Base-by-base conservation (phyloP, 305 asterid genomes). In the Fraxinus sp. region DNA sequence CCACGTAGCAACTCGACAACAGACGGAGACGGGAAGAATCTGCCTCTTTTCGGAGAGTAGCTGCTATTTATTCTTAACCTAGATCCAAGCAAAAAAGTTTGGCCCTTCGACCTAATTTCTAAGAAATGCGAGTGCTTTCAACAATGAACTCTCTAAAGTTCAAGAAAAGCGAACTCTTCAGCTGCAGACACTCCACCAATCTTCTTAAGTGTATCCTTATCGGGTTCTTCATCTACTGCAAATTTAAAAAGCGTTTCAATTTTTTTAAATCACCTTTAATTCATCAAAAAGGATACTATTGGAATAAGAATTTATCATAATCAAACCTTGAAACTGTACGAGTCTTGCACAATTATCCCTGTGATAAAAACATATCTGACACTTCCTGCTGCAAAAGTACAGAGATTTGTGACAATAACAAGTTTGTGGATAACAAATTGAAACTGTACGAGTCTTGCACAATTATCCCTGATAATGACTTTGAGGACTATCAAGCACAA, bases 211-310 rank as follows among this genome's bases (percentile, higher is more conserved):
- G 98, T 87, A 20, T 90, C 93, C 90, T 92, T 92, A 22, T 86
- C 85, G 0, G 97, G 98, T 78, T 89, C 93, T 81, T 95, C 97
- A 24, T 95, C 98, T 6, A 95, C 98, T 35, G 97, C 98, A 32
- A 95, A 28, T 28, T 28, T 28, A 28, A 28, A 28, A 28, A 28
- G 32, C 32, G 32, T 28, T 28, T 28, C 32, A 28, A 28, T 28
- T 28, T 28, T 28, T 28, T 28, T 28, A 28, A 28, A 28, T 28
- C 32, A 28, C 32, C 32, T 28, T 28, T 28, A 28, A 28, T 28
- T 28, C 32, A 28, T 28, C 32, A 28, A 28, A 28, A 28, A 28
- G 32, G 32, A 28, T 28, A 28, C 32, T 28, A 28, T 28, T 28
- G 32, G 32, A 28, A 28, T 28, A 28, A 28, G 32, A 28, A 28